Conservation (phyloP, 2,329 filamentous ascomycete species). For the Falciphora oryzae region DNA sequence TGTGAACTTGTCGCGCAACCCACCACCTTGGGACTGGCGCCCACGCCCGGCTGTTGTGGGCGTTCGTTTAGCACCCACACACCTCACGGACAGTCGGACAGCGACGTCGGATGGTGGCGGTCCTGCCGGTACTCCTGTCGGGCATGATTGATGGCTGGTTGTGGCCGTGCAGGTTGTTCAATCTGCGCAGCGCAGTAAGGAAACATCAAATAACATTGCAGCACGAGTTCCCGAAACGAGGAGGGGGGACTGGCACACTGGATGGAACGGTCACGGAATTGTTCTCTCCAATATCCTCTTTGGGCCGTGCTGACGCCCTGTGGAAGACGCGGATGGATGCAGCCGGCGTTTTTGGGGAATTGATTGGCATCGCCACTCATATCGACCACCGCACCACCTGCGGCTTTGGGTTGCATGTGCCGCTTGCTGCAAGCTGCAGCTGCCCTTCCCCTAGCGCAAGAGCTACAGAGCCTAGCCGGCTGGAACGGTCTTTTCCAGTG, state of each 20-base stretch:
- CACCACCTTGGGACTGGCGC: too few relatives aligned
- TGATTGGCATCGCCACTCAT: neutral
- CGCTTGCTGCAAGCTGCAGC: neutral
- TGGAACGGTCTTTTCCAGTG: too few relatives aligned
- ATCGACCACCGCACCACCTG: neutral
- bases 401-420: neutral
- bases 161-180: neutral
- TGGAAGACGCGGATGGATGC: too few relatives aligned
- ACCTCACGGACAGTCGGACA: neutral
- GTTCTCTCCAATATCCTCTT: slow-evolving; percentile 1
- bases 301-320: neutral
- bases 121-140: neutral
- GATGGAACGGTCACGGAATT: neutral
- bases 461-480: too few relatives aligned
- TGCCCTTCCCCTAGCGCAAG: neutral
- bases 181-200: too few relatives aligned
- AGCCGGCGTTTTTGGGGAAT: too few relatives aligned
- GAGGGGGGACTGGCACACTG: neutral
- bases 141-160: neutral
- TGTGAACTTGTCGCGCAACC: too few relatives aligned
- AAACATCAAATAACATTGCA: too few relatives aligned
- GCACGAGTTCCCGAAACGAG: neutral
- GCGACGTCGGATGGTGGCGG: neutral
- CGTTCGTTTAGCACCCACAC: neutral
- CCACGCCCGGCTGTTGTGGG: neutral